These are phyloP conservation scores for Xerocomellus amylosporus DNA, from an alignment of 768 basidiomycete genomes.

Conservation along the genomic window DNA sequence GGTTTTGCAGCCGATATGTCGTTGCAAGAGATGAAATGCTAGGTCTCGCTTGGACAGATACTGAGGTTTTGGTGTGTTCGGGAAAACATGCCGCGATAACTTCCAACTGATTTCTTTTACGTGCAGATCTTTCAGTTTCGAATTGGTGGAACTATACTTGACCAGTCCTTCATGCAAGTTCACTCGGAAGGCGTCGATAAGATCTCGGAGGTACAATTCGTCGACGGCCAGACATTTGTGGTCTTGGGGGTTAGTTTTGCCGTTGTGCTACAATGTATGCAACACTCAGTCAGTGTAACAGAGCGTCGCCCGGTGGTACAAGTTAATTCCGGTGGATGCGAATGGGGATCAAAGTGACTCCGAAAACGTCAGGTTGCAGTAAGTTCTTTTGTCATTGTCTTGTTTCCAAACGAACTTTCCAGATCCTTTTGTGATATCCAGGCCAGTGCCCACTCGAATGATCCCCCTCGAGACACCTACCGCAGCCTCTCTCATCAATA, in stretches of 20 bases:
- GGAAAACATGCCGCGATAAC: neutral
- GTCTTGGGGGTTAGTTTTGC: constrained; percentile 25
- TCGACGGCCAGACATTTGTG: constrained; percentile 22
- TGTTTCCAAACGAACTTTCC: constrained; percentile 5
- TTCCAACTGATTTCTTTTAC: neutral
- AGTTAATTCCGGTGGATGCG: constrained; percentile 9
- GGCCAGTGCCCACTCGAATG: constrained; percentile 6
- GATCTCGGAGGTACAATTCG: constrained; percentile 20
- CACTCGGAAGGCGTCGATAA: constrained; percentile 21
- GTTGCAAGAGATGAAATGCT: constrained; percentile 30
- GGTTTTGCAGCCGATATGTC: constrained; percentile 21
- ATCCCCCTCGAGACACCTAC: constrained; percentile 9
- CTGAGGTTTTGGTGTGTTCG: constrained; percentile 29
- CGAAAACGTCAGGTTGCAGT: constrained; percentile 17
- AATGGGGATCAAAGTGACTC: constrained; percentile 7
- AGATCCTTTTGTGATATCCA: constrained; percentile 6
- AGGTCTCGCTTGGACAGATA: constrained; percentile 48
- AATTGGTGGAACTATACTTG: neutral
- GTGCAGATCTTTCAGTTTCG: constrained; percentile 24
- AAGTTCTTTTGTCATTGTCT: constrained; percentile 2
- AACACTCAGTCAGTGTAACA: constrained; percentile 7
- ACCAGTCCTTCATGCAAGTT: constrained; percentile 9
- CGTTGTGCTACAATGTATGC: neutral
- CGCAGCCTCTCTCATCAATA: constrained; percentile 7
- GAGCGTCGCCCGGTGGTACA: constrained; percentile 22